Conservation (phyloP, 805 yeast genomes). For the Starmera quercuum region DNA sequence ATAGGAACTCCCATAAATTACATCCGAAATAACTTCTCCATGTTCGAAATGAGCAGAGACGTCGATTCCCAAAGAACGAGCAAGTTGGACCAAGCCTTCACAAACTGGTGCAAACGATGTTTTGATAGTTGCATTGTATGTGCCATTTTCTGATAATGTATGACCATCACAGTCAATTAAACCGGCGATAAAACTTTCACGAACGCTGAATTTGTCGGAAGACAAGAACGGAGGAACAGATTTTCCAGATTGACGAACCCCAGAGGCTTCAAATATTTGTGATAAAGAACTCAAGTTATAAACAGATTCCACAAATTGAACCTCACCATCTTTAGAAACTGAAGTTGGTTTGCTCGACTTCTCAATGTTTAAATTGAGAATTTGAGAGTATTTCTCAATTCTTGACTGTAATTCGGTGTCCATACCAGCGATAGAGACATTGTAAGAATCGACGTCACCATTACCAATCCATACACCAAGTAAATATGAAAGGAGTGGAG, state of each 20-base stretch:
- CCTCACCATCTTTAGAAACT: not conserved
- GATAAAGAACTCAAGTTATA: constrained; percentile 1
- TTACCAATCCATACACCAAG: constrained; percentile 35
- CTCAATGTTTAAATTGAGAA: constrained; percentile 18
- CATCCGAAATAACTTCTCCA: constrained; percentile 12
- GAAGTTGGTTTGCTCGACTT: constrained; percentile 6
- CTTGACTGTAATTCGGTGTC: constrained; percentile 20
- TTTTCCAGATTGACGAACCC: constrained; percentile 19
- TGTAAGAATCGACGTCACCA: constrained; percentile 22
- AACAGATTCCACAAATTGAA: too few species aligned
- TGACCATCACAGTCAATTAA: constrained; percentile 33
- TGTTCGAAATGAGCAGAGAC: constrained; percentile 25
- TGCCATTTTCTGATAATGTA: constrained; percentile 14
- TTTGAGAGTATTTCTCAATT: constrained; percentile 16
- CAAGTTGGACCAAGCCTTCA: constrained; percentile 28
- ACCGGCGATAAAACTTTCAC: constrained; percentile 39
- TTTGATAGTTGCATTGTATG: constrained; percentile 22
- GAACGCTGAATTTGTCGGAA: constrained; percentile 28
- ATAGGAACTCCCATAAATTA: too few species aligned
- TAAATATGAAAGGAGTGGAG: constrained; percentile 28
- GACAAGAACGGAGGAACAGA: constrained; percentile 27
- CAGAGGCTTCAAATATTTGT: constrained; percentile 16
- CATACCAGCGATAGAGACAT: constrained; percentile 22
- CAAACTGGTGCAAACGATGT: constrained; percentile 24
- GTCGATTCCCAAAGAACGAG: constrained; percentile 36